Evolutionary conservation across 2,329 filamentous ascomycete genomes (phyloP), one percentile per base, ranked within the genome.

Genomic region (Talaromyces sp.): DNA sequence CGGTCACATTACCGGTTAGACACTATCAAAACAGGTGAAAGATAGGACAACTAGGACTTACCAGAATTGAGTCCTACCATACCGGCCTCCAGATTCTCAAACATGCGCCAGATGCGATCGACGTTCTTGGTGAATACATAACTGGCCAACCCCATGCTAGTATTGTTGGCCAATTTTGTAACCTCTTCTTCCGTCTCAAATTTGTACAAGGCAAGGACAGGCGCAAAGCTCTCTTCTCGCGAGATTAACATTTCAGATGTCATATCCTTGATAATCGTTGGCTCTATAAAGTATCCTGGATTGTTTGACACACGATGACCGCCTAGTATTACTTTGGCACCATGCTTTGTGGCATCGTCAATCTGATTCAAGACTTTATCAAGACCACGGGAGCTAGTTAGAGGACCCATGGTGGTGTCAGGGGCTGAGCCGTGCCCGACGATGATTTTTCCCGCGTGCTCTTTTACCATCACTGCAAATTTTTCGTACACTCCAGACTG

Each of bases 71-170:
- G 77, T 14, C 86, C 87, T 69, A 89, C 86, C 87, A 89, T 89
- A 3, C 86, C 87, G 4, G 87, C 86, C 71, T 89, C 86, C 37
- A 90, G 72, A 66, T 84, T 87, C 78, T 90, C 87, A 62, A 89
- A 76, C 70, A 89, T 75, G 63, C 87, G 79, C 84, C 86, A 88
- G 58, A 85, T 80, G 0, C 86, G 84, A 69, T 88, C 85, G 5
- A 89, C 76, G 68, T 88, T 85, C 76, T 87, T 88, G 0, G 87
- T 89, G 73, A 89, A 89, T 65, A 84, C 84, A 68, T 89, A 89
- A 42, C 84, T 86, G 7, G 87, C 87, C 64, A 88, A 73, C 4
- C 87, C 87, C 82, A 88, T 87, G 55, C 81, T 83, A 6, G 85
- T 87, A 56, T 84, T 81, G 66, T 88, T 89, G 1, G 86, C 86